Percentiles rank a stretch among this genome's conserved stretches.
Evolutionary conservation across 306 rosid genomes (phyloP).

Genomic region (Fragaria nilgerrensis): DNA sequence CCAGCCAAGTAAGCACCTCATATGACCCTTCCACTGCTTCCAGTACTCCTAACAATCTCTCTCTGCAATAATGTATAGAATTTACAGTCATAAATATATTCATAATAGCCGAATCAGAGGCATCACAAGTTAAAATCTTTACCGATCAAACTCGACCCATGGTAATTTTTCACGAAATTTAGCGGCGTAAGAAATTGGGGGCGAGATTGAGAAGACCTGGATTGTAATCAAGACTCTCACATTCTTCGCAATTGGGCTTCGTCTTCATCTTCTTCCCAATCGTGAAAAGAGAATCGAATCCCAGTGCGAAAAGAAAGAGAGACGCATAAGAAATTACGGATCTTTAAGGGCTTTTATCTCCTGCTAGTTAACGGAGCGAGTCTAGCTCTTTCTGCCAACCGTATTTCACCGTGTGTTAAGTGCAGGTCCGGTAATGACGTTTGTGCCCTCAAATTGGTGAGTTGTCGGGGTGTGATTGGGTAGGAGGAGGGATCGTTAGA

Average conservation of each 20-base stretch:
- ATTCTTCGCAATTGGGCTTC: conserved; percentile 4
- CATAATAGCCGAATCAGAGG: neutral
- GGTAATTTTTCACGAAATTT: neutral
- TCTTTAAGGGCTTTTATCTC: neutral
- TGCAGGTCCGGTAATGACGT: neutral
- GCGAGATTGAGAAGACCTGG: conserved; percentile 1
- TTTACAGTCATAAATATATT: conserved; percentile 3
- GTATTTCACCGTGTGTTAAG: neutral
- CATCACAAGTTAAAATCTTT: neutral
- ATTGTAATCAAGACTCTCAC: neutral
- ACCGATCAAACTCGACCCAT: neutral
- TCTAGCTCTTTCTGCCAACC: neutral
- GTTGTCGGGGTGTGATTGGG: neutral
- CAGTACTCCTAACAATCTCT: conserved; percentile 19
- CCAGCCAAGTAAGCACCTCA: conserved; percentile 51
- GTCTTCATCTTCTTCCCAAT: conserved; percentile 19
- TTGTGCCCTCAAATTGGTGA: neutral
- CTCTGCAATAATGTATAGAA: conserved; percentile 18
- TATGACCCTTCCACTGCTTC: conserved; percentile 48
- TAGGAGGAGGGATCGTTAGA: neutral
- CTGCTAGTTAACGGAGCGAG: neutral
- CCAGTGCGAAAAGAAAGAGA: neutral
- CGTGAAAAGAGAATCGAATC: conserved; percentile 7
- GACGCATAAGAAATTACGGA: conserved; percentile 2
- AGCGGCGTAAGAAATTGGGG: neutral